Conservation (phyloP, 495 filamentous ascomycete species). For the Copromyces sp. region DNA sequence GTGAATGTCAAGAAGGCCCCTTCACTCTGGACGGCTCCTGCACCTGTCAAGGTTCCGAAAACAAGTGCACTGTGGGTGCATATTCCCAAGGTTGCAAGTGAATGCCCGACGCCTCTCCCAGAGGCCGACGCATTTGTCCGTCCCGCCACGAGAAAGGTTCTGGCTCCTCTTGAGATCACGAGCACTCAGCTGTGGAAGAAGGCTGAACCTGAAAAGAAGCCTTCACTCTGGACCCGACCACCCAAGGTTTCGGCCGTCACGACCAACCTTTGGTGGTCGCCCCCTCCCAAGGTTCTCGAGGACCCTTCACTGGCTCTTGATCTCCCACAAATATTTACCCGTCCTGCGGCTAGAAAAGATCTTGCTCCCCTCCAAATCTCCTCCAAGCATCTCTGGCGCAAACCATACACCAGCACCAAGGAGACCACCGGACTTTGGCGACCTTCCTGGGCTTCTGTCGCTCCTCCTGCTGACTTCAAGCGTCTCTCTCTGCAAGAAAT, state of each 20-base stretch:
- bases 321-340: slow-evolving; percentile 3
- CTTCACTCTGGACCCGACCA: background rate
- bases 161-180: slow-evolving; percentile 23
- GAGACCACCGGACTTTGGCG: slow-evolving; percentile 28
- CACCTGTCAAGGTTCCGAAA: background rate
- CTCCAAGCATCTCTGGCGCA: slow-evolving; percentile 32
- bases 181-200: slow-evolving; percentile 33
- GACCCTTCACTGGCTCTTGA: background rate
- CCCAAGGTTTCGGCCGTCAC: background rate
- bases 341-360: slow-evolving; percentile 24
- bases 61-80: slow-evolving; percentile 9
- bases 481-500: slow-evolving; percentile 14
- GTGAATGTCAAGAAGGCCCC: background rate
- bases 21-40: slow-evolving; percentile 16
- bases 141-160: slow-evolving; percentile 21
- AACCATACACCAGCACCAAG: slow-evolving; percentile 18
- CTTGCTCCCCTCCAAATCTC: slow-evolving; percentile 22
- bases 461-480: slow-evolving; percentile 28
- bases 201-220: slow-evolving; percentile 5
- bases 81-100: slow-evolving; percentile 1
- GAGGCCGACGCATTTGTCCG: slow-evolving; percentile 17
- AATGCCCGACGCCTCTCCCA: background rate
- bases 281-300: background rate
- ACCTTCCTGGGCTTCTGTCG: slow-evolving; percentile 19
- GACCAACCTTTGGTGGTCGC: background rate